phyloP scores from a whole-genome alignment of 2,329 filamentous ascomycete genomes.

The Gaeumannomyces tritici region DNA sequence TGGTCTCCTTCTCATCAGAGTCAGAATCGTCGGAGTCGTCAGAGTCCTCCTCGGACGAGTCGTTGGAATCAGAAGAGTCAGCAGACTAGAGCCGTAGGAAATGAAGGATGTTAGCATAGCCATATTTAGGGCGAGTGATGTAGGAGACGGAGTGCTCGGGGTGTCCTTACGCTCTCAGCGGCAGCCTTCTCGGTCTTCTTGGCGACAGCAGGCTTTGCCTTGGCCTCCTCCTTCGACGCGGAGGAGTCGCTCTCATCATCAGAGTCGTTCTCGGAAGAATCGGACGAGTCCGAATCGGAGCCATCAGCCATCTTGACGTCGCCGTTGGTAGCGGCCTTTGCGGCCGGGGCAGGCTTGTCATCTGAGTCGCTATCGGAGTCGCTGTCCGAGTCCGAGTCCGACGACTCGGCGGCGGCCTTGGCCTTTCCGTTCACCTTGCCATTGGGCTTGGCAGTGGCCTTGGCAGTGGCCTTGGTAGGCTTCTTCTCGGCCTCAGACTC shows the following conservation, averaged over 20 bases:
- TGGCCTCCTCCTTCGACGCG: conserved; percentile 11
- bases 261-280: conserved; percentile 20
- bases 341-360: conserved; percentile 11
- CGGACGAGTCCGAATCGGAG: conserved; percentile 24
- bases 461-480: conserved; percentile 18
- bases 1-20: conserved; percentile 21
- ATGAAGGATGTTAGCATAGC: background rate
- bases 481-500: conserved; percentile 22
- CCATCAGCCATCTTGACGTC: conserved; percentile 16
- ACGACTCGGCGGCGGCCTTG: conserved; percentile 8
- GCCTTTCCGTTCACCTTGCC: conserved; percentile 6
- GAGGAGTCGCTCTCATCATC: conserved; percentile 17
- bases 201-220: conserved; percentile 12
- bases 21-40: conserved; percentile 17
- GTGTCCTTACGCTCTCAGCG: conserved; percentile 11
- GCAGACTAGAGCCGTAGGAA: conserved; percentile 6
- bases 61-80: conserved; percentile 22
- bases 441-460: conserved; percentile 14
- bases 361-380: conserved; percentile 19
- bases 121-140: background rate
- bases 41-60: conserved; percentile 17
- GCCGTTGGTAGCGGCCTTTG: conserved; percentile 9
- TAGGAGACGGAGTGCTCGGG: background rate
- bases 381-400: conserved; percentile 18
- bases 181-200: conserved; percentile 14